Base-by-base conservation (phyloP, 352 stramenopile genomes). In the Elongisporangium anandrum region DNA sequence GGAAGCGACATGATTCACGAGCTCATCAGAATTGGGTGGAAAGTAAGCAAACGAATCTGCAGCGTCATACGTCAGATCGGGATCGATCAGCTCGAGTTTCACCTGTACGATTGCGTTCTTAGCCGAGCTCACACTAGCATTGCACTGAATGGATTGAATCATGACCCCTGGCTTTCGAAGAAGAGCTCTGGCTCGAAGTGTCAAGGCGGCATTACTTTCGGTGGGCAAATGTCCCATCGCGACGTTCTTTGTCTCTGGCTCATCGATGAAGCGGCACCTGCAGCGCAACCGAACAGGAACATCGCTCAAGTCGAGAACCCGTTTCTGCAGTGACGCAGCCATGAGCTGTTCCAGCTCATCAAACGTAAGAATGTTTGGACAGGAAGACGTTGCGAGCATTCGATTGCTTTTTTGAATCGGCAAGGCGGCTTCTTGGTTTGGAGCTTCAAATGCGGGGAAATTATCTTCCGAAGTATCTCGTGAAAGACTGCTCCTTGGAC, bases 1-100 rank as follows among this genome's bases (percentile, higher is more conserved):
- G 1, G 60, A 60, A 0, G 85, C 90, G 4, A 98, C 66, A 10
- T 50, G 59, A 50, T 94, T 77, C 0, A 98, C 94, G 7, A 80
- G 58, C 1, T 66, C 61, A 0, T 54, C 16, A 20, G 68, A 41
- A 66, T 97, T 97, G 9, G 79, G 77, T 3, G 89, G 87, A 20
- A 94, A 72, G 19, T 97, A 77, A 4, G 80, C 88, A 26, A 97
- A 68, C 17, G 93, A 96, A 56, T 97, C 92, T 2, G 85, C 91
- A n/a, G 82, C 92, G 17, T 79, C 63, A 60, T 90, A 98, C 6
- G 61, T 76, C 20, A 88, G 50, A 1, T 78, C 71, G 3, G 77
- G 67, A 10, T 79, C 64, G 20, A 76, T 38, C 1, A 96, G 63
- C 15, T 68, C 65, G 19, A 97, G 60, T 49, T 87, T 75, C 4